These are phyloP conservation scores for Rhodotorula mucilaginosa DNA, from an alignment of 1,284 basidiomycete genomes.

Conservation along the genomic window DNA sequence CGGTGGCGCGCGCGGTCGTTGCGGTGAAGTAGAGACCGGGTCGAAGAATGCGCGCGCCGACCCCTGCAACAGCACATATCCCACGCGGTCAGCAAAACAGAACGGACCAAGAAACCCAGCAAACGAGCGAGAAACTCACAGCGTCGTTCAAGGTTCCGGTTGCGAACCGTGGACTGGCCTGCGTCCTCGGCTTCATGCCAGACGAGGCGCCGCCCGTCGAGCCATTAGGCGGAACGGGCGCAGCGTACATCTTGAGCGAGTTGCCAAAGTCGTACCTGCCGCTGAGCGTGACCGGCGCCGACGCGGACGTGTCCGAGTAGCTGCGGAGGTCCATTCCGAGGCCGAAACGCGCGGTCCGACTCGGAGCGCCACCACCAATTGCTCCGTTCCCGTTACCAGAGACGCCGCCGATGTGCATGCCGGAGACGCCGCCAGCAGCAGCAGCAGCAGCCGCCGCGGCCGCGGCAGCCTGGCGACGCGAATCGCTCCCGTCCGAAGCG, in stretches of 20 bases:
- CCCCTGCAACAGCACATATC: not conserved
- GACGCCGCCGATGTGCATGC: constrained; percentile 11
- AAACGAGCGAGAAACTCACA: constrained; percentile 2
- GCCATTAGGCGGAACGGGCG: not conserved
- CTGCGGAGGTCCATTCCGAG: constrained; percentile 24
- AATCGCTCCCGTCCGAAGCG: constrained; percentile 5
- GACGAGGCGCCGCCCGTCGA: constrained; percentile 27
- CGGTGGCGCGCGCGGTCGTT: constrained; percentile 21
- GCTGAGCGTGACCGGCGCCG: constrained; percentile 43
- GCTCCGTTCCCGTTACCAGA: not conserved
- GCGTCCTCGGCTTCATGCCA: constrained; percentile 5
- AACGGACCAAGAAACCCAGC: no score
- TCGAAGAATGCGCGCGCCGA: constrained; percentile 24
- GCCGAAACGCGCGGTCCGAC: not conserved
- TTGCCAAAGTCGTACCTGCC: constrained; percentile 56
- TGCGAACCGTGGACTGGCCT: constrained; percentile 2
- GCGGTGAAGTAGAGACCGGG: constrained; percentile 31
- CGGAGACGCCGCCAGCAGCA: not conserved
- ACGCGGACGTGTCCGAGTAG: constrained; percentile 30
- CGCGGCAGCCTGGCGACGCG: not conserved
- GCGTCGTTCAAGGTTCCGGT: constrained; percentile 16
- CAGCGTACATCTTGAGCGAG: constrained; percentile 49
- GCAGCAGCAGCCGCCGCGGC: not conserved
- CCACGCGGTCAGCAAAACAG: not conserved
- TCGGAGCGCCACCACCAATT: not conserved